Evolutionary conservation across 2,329 filamentous ascomycete species (phyloP).

Genomic region (Cladophialophora yegresii): DNA sequence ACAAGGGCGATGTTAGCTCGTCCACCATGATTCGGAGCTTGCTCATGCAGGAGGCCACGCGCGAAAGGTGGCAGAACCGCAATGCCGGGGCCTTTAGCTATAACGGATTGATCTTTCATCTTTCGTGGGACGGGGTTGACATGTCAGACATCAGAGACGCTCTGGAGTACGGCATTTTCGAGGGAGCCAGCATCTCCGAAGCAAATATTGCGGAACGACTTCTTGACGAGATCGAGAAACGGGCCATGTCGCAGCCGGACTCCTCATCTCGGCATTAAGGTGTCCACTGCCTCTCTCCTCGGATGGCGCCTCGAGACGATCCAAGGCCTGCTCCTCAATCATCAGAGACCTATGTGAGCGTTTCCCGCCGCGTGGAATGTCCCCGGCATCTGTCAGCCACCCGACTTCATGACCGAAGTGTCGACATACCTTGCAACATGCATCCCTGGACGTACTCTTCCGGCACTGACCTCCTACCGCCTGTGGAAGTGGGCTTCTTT

Average conservation of each 20-base stretch:
- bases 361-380: no score
- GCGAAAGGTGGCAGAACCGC: not conserved
- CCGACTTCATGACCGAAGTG: no score
- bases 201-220: not conserved
- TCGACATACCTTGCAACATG: no score
- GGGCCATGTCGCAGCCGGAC: no score
- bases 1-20: not conserved
- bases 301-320: no score
- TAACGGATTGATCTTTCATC: not conserved
- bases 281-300: not conserved
- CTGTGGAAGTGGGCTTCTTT: no score
- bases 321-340: no score
- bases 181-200: not conserved
- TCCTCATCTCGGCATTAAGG: not conserved
- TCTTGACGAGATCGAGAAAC: not conserved
- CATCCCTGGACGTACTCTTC: no score
- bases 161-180: not conserved
- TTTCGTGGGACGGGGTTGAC: not conserved
- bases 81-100: not conserved
- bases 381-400: no score
- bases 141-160: not conserved
- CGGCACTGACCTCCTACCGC: no score
- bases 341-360: no score
- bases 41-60: not conserved
- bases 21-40: not conserved